Percentiles rank a stretch among this genome's conserved stretches.
phyloP scores from a whole-genome alignment of 805 yeast genomes.

The Wickerhamiella siamensis region DNA sequence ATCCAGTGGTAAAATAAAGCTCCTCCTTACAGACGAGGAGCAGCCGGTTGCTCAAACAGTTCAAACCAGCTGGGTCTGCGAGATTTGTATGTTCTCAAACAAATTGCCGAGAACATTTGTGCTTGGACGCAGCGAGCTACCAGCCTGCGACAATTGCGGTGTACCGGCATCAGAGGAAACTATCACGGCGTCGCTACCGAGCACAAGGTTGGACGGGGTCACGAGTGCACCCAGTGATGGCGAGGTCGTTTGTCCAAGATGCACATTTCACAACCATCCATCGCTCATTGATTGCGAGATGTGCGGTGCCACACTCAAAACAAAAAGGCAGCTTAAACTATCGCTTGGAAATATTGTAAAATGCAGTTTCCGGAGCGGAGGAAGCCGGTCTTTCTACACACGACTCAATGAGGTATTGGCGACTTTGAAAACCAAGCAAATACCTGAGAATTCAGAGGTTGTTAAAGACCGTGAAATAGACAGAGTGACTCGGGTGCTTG shows the following conservation, averaged over 20 bases:
- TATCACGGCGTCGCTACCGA: conserved; percentile 26
- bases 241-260: conserved; percentile 33
- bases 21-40: conserved; percentile 14
- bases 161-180: conserved; percentile 31
- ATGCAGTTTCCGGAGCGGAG: conserved; percentile 57
- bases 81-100: conserved; percentile 73
- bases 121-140: conserved; percentile 23
- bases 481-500: background rate
- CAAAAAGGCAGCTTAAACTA: conserved; percentile 32
- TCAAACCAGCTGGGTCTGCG: conserved; percentile 57
- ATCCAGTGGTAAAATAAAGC: conserved; percentile 63
- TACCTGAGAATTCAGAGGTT: background rate
- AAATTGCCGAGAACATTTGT: conserved; percentile 24
- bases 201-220: too few species aligned
- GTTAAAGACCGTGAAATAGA: background rate
- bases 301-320: conserved; percentile 50
- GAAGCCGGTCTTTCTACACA: conserved; percentile 40
- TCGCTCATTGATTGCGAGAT: conserved; percentile 68
- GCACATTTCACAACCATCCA: conserved; percentile 78
- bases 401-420: conserved; percentile 35
- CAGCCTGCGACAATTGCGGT: conserved; percentile 51
- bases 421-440: background rate
- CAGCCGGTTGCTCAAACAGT: conserved; percentile 1
- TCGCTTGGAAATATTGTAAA: conserved; percentile 4
- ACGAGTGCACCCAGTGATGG: conserved; percentile 1